Conservation (phyloP, 768 basidiomycete genomes). For the Russula compacta region DNA sequence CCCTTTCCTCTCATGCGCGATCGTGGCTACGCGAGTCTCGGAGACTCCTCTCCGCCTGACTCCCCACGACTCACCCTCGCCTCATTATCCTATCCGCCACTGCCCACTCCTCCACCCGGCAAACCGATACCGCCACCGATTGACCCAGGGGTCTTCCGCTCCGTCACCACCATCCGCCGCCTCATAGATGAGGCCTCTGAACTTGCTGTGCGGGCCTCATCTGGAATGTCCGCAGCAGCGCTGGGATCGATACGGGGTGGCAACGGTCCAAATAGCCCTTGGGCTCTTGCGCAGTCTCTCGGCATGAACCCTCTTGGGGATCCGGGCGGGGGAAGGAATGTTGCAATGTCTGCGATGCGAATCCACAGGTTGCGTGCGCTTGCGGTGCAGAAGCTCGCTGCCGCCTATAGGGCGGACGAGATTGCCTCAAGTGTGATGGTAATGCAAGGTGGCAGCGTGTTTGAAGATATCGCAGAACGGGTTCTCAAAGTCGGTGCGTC, state of each 20-base stretch:
- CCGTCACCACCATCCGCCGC: slow-evolving; percentile 61
- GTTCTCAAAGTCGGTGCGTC: slow-evolving; percentile 61
- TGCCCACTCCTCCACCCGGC: slow-evolving; percentile 49
- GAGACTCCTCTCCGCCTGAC: slow-evolving; percentile 32
- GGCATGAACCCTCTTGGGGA: slow-evolving; percentile 53
- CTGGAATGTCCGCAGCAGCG: slow-evolving; percentile 69
- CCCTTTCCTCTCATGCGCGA: slow-evolving; percentile 30
- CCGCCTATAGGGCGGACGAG: slow-evolving; percentile 81
- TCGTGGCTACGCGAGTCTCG: slow-evolving; percentile 36
- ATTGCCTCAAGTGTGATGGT: slow-evolving; percentile 91
- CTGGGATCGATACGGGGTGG: slow-evolving; percentile 54
- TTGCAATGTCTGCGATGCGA: slow-evolving; percentile 78
- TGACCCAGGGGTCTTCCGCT: slow-evolving; percentile 80
- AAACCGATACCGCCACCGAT: slow-evolving; percentile 78
- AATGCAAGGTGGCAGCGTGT: slow-evolving; percentile 89
- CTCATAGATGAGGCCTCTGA: slow-evolving; percentile 88
- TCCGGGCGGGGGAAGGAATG: slow-evolving; percentile 53
- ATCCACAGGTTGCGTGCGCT: slow-evolving; percentile 71
- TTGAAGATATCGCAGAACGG: slow-evolving; percentile 85
- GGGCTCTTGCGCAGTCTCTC: slow-evolving; percentile 54
- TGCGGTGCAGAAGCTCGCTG: slow-evolving; percentile 79
- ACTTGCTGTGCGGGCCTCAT: slow-evolving; percentile 78
- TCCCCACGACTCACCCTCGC: slow-evolving; percentile 24
- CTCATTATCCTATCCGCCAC: slow-evolving; percentile 33
- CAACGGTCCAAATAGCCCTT: slow-evolving; percentile 35